phyloP scores from a whole-genome alignment of 2,329 filamentous ascomycete genomes.

The Microcyclosporella mali region DNA sequence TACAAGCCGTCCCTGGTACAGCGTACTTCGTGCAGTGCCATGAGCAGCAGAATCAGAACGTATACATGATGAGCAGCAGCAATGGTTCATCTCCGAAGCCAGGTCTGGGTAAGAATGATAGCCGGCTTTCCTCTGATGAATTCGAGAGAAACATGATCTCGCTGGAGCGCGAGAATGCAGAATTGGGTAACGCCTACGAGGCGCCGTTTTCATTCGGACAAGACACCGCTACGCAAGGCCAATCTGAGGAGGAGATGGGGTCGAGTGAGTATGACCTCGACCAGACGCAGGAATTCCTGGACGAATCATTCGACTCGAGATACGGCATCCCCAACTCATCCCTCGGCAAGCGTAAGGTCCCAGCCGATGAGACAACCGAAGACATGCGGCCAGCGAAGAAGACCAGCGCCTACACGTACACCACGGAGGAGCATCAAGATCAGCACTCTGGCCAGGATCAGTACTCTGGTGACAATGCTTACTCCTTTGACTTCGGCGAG shows the following conservation, averaged over 20 bases:
- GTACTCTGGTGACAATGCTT: neutral
- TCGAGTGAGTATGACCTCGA: too few relatives aligned
- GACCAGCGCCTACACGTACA: neutral
- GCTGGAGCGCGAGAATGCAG: slow-evolving; percentile 1
- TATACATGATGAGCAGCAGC: neutral
- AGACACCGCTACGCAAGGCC: too few relatives aligned
- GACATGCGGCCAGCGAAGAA: neutral
- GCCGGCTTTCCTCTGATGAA: too few relatives aligned
- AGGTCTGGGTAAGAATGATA: too few relatives aligned
- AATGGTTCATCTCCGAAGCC: neutral
- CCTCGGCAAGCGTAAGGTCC: slow-evolving; percentile 18
- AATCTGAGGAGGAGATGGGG: too few relatives aligned
- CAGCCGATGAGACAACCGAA: neutral
- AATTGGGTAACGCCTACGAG: neutral
- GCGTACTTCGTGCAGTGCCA: neutral
- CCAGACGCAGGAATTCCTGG: too few relatives aligned
- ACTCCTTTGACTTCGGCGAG: neutral
- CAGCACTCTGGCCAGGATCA: too few relatives aligned
- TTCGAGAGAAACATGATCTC: neutral
- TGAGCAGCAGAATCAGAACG: neutral
- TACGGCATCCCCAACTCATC: neutral
- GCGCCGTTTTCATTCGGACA: too few relatives aligned
- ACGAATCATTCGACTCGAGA: neutral
- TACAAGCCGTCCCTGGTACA: neutral
- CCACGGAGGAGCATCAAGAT: slow-evolving; percentile 3